These are phyloP conservation scores for Mycothermus thermophilus DNA, from an alignment of 495 filamentous ascomycete genomes.

Conservation along the genomic window DNA sequence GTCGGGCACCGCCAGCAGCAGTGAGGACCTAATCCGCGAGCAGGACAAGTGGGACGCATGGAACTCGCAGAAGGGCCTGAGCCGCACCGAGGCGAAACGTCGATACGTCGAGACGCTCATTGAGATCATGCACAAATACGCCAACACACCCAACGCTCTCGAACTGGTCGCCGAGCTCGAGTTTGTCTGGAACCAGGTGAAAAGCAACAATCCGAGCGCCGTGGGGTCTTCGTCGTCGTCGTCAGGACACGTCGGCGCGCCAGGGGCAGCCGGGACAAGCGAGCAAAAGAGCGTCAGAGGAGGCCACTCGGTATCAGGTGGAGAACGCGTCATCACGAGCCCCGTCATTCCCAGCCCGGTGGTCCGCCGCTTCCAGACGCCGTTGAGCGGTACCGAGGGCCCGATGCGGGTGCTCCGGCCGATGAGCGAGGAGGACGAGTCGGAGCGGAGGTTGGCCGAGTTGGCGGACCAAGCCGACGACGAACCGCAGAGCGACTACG, in stretches of 20 bases:
- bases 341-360: conserved; percentile 14
- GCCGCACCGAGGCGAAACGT: conserved; percentile 84
- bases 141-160: conserved; percentile 69
- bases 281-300: conserved; percentile 4
- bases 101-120: conserved; percentile 86
- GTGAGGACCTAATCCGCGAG: conserved; percentile 39
- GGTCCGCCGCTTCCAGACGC: conserved; percentile 28
- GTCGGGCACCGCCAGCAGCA: conserved; percentile 7
- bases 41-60: conserved; percentile 76
- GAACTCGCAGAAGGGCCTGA: conserved; percentile 68
- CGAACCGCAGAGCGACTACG: conserved; percentile 26
- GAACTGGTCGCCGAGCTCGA: conserved; percentile 88
- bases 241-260: too few species aligned
- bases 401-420: conserved; percentile 62
- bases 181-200: conserved; percentile 97
- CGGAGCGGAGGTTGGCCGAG: conserved; percentile 35
- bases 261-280: not conserved
- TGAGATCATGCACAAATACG: conserved; percentile 91
- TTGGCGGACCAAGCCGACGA: conserved; percentile 29
- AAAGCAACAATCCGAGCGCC: conserved; percentile 58
- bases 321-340: too few species aligned
- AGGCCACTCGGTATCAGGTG: too few species aligned
- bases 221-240: conserved; percentile 41
- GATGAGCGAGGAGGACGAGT: conserved; percentile 65
- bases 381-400: conserved; percentile 34